Evolutionary conservation across 257 asterid genomes (phyloP).

Genomic region (Gynochthodes officinalis): DNA sequence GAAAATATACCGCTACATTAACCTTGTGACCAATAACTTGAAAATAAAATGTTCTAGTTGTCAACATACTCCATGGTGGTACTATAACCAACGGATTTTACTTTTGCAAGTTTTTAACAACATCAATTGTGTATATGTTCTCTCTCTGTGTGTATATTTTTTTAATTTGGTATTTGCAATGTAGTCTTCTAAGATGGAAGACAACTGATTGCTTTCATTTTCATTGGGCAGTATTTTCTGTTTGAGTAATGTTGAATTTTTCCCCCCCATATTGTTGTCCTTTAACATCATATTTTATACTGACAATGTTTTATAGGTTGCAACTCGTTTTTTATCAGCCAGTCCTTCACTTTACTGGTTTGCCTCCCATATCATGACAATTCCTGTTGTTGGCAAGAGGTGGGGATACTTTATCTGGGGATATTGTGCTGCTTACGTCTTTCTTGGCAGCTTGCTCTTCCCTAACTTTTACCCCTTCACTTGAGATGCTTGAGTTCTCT

Average conservation of each 20-base stretch:
- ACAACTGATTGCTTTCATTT: neutral
- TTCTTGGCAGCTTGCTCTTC: constrained; percentile 81
- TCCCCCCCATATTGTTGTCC: neutral
- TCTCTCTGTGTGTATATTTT: neutral
- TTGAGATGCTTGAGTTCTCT: constrained; percentile 27
- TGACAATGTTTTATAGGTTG: constrained; percentile 46
- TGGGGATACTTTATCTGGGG: constrained; percentile 79
- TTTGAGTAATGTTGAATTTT: neutral
- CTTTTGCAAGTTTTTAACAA: no score
- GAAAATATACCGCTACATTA: no score
- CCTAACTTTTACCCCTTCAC: constrained; percentile 96
- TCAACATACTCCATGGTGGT: no score
- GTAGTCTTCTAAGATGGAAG: neutral
- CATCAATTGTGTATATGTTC: neutral
- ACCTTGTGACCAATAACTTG: no score
- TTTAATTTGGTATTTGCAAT: neutral
- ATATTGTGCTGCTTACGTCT: constrained; percentile 67
- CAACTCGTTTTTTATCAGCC: constrained; percentile 87
- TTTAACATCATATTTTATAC: neutral
- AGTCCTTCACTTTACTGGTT: constrained; percentile 87
- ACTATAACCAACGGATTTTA: no score
- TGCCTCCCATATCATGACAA: constrained; percentile 58
- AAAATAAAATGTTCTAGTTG: no score
- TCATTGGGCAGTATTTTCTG: neutral
- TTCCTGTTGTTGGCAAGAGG: constrained; percentile 38